Percentiles rank a stretch among this genome's conserved stretches.
phyloP scores from a whole-genome alignment of 768 basidiomycete species.

The Leccinellum luteum region DNA sequence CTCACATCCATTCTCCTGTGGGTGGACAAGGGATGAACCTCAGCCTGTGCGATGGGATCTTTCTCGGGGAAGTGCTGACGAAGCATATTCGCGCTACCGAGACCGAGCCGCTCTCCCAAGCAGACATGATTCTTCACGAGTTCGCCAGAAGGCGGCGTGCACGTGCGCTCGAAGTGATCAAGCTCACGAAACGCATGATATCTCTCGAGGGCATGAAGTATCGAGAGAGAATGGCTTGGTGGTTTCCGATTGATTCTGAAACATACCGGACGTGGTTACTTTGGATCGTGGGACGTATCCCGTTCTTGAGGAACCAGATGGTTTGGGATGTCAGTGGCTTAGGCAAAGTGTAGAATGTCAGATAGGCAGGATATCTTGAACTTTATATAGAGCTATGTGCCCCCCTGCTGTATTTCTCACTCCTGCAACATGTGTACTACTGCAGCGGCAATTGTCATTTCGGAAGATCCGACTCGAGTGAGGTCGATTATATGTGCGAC shows the following conservation, averaged over 20 bases:
- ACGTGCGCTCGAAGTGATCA: conserved; percentile 43
- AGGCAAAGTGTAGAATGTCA: conserved; percentile 10
- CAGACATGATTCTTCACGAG: conserved; percentile 33
- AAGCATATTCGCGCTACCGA: conserved; percentile 29
- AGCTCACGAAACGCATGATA: conserved; percentile 37
- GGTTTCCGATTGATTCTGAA: conserved; percentile 25
- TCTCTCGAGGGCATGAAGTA: conserved; percentile 24
- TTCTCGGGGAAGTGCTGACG: conserved; percentile 41
- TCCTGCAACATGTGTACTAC: too few species aligned
- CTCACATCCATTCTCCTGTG: conserved; percentile 52
- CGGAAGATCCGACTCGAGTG: too few species aligned
- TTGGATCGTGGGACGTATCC: conserved; percentile 17
- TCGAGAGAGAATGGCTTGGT: conserved; percentile 14
- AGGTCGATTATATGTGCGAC: too few species aligned
- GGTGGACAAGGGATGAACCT: conserved; percentile 61
- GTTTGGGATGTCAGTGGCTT: conserved; percentile 24
- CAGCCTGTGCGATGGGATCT: conserved; percentile 50
- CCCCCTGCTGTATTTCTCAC: too few species aligned
- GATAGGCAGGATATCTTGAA: too few species aligned
- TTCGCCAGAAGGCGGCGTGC: conserved; percentile 36
- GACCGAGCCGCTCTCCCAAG: conserved; percentile 7
- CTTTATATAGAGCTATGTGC: too few species aligned
- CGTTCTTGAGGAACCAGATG: conserved; percentile 9
- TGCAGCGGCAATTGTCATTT: too few species aligned
- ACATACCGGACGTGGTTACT: conserved; percentile 28